Evolutionary conservation across 305 asterid genomes (phyloP).

Genomic region (Solanum hybrid): DNA sequence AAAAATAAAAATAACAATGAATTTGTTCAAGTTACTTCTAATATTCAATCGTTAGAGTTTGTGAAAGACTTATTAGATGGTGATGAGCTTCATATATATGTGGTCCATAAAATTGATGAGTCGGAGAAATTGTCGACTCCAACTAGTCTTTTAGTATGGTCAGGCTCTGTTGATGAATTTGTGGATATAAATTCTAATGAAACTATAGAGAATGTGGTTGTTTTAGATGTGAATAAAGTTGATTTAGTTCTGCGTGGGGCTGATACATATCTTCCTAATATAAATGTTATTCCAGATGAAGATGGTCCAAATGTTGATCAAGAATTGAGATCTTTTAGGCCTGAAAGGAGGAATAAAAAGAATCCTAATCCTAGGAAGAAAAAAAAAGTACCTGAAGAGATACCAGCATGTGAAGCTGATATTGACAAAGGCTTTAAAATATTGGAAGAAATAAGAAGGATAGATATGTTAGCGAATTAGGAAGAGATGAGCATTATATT

Average conservation of each 20-base stretch:
- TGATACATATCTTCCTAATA: neutral
- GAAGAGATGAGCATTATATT: neutral
- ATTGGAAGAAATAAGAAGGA: neutral
- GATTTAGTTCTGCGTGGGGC: neutral
- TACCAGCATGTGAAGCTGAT: neutral
- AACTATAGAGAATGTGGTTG: no score
- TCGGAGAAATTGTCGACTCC: no score
- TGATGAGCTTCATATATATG: no score
- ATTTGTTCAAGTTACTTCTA: no score
- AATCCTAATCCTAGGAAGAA: neutral
- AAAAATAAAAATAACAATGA: no score
- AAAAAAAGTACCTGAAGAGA: neutral
- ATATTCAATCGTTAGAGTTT: no score
- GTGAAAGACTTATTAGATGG: no score
- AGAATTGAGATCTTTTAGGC: neutral
- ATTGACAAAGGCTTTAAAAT: neutral
- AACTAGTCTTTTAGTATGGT: no score
- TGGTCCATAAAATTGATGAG: no score
- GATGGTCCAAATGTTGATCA: neutral
- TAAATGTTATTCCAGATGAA: neutral
- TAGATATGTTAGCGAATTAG: neutral
- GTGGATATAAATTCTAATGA: no score
- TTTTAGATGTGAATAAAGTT: no score
- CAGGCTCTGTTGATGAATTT: no score
- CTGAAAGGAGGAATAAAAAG: neutral